A percentile compares a stretch with the other conserved stretches of the same genome.
Conservation (phyloP, 2,329 filamentous ascomycete species). For the Stemphylium beticola region DNA sequence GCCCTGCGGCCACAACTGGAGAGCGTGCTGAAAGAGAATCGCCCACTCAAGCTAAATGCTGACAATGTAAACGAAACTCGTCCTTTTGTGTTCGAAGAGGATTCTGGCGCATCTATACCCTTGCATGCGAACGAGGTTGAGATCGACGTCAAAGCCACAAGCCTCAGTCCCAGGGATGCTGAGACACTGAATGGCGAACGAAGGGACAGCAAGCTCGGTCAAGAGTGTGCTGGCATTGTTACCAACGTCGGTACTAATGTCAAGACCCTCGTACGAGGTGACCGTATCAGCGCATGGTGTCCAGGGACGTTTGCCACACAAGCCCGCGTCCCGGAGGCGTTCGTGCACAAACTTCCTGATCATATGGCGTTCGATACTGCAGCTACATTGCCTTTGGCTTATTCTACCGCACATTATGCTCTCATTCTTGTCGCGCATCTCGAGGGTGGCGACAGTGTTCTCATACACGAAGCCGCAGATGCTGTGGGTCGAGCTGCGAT, state of each 20-base stretch:
- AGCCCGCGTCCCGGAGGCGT: constrained; percentile 2
- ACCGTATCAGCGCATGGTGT: constrained; percentile 20
- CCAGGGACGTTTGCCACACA: constrained; percentile 8
- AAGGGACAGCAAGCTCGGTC: constrained; percentile 2
- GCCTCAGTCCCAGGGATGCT: constrained; percentile 18
- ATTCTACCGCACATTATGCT: constrained; percentile 22
- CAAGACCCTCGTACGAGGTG: constrained; percentile 18
- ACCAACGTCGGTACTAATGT: constrained; percentile 14
- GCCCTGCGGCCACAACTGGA: constrained; percentile 11
- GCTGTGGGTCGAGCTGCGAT: constrained; percentile 16
- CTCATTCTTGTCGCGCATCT: constrained; percentile 22
- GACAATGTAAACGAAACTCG: not conserved
- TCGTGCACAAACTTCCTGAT: constrained; percentile 16
- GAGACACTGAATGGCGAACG: constrained; percentile 35
- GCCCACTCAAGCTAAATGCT: constrained; percentile 2
- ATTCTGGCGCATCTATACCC: not conserved
- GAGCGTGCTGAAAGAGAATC: not conserved
- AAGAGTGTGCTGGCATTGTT: constrained; percentile 30
- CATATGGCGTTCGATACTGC: constrained; percentile 21
- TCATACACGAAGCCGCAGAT: constrained; percentile 39
- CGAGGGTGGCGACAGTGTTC: constrained; percentile 21
- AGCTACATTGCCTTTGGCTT: constrained; percentile 24
- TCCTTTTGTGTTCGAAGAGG: constrained; percentile 15
- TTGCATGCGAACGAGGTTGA: constrained; percentile 34
- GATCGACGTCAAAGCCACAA: constrained; percentile 38